These are phyloP conservation scores for Psilocybe cyanescens DNA, from an alignment of 768 basidiomycete species.

Conservation along the genomic window DNA sequence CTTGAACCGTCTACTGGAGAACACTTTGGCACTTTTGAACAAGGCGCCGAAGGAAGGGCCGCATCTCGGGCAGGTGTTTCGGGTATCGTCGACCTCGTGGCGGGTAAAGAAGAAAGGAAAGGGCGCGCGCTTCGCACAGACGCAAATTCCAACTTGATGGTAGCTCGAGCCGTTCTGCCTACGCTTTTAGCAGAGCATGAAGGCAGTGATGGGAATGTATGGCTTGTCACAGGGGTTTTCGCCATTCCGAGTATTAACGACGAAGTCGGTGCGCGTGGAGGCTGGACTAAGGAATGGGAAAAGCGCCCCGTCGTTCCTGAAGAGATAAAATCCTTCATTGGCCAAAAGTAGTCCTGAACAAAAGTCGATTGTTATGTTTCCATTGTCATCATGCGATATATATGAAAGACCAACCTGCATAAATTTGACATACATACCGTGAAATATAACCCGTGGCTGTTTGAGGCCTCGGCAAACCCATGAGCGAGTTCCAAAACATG, in stretches of 20 bases:
- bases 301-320: conserved; percentile 46
- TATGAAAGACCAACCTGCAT: too few relatives aligned
- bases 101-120: conserved; percentile 21
- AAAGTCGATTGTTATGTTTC: neutral
- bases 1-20: conserved; percentile 50
- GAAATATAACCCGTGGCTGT: too few relatives aligned
- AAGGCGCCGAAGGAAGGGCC: conserved; percentile 51
- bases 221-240: conserved; percentile 72
- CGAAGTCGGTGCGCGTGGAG: conserved; percentile 38
- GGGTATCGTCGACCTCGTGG: conserved; percentile 57
- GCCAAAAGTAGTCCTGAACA: neutral
- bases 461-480: too few relatives aligned
- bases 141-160: conserved; percentile 74
- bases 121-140: conserved; percentile 62
- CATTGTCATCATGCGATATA: too few relatives aligned
- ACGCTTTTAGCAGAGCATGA: conserved; percentile 57
- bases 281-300: conserved; percentile 54
- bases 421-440: too few relatives aligned
- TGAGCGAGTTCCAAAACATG: too few relatives aligned
- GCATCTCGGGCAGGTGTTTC: conserved; percentile 64
- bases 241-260: conserved; percentile 51
- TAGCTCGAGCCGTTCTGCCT: conserved; percentile 68
- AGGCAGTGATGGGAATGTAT: conserved; percentile 43
- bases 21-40: conserved; percentile 53
- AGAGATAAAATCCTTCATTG: conserved; percentile 31